Conservation (phyloP, 2,329 filamentous ascomycete genomes). For the Fusarium verticillioides region DNA sequence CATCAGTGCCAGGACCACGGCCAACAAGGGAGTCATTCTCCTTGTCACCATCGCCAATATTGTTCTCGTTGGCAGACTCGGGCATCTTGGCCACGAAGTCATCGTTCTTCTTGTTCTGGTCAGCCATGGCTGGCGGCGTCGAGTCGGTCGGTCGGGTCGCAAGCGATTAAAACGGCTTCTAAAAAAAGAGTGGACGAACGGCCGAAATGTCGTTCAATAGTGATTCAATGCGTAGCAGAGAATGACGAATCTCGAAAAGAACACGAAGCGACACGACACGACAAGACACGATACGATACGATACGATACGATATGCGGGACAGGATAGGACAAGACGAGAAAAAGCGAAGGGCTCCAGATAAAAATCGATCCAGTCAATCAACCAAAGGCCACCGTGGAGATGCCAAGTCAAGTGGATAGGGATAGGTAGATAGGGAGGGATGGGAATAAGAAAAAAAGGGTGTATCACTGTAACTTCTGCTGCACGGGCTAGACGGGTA, state of each 20-base stretch:
- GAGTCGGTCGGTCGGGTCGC: conserved; percentile 10
- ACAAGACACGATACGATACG: not conserved
- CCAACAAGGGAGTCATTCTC: conserved; percentile 37
- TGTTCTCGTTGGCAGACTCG: conserved; percentile 23
- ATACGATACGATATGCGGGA: conserved; percentile 2
- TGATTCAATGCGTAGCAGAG: conserved; percentile 1
- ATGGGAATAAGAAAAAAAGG: conserved; percentile 6
- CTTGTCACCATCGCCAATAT: conserved; percentile 37
- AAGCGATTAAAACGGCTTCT: conserved; percentile 3
- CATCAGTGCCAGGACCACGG: conserved; percentile 34
- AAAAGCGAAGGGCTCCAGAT: conserved; percentile 22
- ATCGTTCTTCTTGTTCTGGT: conserved; percentile 40
- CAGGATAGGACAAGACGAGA: not conserved
- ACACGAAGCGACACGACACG: conserved; percentile 6
- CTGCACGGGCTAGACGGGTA: not conserved
- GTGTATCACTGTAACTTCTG: conserved; percentile 9
- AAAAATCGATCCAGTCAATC: conserved; percentile 28
- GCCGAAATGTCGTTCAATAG: conserved; percentile 37
- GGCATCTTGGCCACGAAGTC: conserved; percentile 37
- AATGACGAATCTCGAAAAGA: conserved; percentile 15
- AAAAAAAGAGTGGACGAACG: conserved; percentile 41
- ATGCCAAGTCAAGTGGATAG: conserved; percentile 30
- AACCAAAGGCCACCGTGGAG: conserved; percentile 24
- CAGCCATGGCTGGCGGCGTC: conserved; percentile 25
- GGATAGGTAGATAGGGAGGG: conserved; percentile 7